Percentiles rank a stretch among this genome's conserved stretches.
Conservation (phyloP, 768 basidiomycete species). For the Cantharellus anzutake region DNA sequence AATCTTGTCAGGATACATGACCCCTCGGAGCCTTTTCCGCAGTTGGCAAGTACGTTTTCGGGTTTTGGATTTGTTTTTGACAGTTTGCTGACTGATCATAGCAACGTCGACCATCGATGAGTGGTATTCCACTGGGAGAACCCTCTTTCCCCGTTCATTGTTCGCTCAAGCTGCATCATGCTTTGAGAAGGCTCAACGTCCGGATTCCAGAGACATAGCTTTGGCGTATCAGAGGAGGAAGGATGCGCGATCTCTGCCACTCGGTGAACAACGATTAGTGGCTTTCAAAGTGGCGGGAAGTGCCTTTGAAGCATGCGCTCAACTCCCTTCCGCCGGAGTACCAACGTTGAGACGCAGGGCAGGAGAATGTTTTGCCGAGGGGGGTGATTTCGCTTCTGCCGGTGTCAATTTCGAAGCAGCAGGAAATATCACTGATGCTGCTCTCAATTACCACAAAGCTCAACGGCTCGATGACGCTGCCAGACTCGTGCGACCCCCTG, state of each 20-base stretch:
- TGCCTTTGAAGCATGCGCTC: neutral
- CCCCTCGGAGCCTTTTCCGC: neutral
- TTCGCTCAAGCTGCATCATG: slow-evolving; percentile 2
- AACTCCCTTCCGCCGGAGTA: neutral
- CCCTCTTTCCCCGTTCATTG: neutral
- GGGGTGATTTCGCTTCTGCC: neutral
- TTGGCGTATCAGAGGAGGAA: neutral
- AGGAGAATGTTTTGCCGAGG: slow-evolving; percentile 3
- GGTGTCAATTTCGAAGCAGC: neutral
- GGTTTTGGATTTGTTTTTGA: neutral
- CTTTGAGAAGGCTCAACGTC: slow-evolving; percentile 4
- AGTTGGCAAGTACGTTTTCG: slow-evolving; percentile 1
- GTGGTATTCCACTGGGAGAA: slow-evolving; percentile 2
- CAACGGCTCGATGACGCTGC: slow-evolving; percentile 3
- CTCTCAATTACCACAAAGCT: slow-evolving; percentile 2
- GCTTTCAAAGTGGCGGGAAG: neutral
- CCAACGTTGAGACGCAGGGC: slow-evolving; percentile 1
- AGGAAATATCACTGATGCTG: slow-evolving; percentile 6
- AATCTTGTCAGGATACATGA: neutral
- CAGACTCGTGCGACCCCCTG: slow-evolving; percentile 11
- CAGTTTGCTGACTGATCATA: slow-evolving; percentile 1
- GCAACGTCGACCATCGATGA: neutral
- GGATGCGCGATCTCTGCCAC: neutral
- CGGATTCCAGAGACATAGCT: neutral
- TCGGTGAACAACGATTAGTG: neutral